Evolutionary conservation across 805 yeast species (phyloP), one percentile per base, ranked within the genome.

Genomic region (Jamesozyma gamospora): DNA sequence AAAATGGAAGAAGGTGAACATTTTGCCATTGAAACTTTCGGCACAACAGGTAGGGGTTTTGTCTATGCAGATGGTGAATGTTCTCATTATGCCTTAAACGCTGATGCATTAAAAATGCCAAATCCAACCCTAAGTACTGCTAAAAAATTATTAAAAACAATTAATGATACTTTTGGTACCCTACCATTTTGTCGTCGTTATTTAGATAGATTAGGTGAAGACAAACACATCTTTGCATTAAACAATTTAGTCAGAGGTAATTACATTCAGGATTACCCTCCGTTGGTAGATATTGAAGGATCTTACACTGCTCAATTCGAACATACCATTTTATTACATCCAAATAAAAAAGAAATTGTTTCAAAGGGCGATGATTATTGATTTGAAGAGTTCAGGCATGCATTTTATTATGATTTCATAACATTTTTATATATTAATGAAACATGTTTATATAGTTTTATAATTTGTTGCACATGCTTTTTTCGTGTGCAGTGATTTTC

Each of bases 1-100:
- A 90, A 90, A 71, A 90, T 92, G 96, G 99, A 92, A 62, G 99
- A 92, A 67, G 96, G 96, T 47, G 98, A 92, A 63, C 80, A 86
- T 2, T 90, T 85, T 69, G 99, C 99, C 44, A 90, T 92, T 56
- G 99, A 92, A 66, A 92, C 99, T 3, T 92, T 92, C 56, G 98
- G 98, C 11, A 75, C 95, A 33, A 92, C 98, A 1, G 99, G 99
- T 45, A 75, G 82, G 43, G 99, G 97, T 28, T 81, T 79, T 51
- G 97, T 92, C 28, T 66, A 79, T 35, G 67, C 77, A 7, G 81
- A 77, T 44, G 98, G 98, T 34, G 98, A 92, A 64, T 82, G 90
- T 53, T 87, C 96, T 12, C 99, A 92, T 65, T 92, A 92, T 57
- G 87, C 94, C 26, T 70, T 75, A 55, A 75, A 68, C 51, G 56